Base-by-base conservation (phyloP, 208 protist genomes). In the Angomonas ambiguus region DNA sequence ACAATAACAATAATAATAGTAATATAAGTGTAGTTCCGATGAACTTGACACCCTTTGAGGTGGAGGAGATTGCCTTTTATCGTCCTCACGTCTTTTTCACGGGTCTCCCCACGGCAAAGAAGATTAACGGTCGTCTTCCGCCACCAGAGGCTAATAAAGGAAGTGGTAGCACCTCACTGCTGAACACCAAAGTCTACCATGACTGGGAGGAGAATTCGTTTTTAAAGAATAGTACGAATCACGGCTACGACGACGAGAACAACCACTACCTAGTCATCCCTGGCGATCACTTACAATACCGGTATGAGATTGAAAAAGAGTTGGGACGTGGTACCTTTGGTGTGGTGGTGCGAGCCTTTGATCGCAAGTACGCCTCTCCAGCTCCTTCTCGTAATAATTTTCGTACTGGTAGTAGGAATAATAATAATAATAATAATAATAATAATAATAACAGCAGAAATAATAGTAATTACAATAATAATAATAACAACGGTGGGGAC, bases 161-260 rank as follows among this genome's bases (percentile, higher is more conserved):
- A n/a, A n/a, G n/a, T n/a, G n/a, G n/a, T n/a, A n/a, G n/a, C n/a
- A n/a, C n/a, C n/a, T n/a, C 16, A 8, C 11, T 45, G 38, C 16
- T 45, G 38, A 45, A 45, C 16, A 45, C 38, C 8, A 45, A 45
- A 45, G 38, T 45, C 38, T 45, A 45, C 16, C 38, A 45, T n/a
- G 38, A 45, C 38, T 8, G 11, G 8, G 38, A 45, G 11, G 49
- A 56, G 6, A 8, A 30, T 56, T 8, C n/a, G n/a, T 16, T 16
- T 24, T 56, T 56, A 16, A 6, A 16, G 10, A 56, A 11, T 33
- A 45, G 35, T 30, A 61, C 65, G 51, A 97, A 97, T 68, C 66
- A 85, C 65, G 94, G 95, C n/a, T 98, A 88, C 69, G 97, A 99
- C 74, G 96, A 98, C 64, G 90, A 98, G 4, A 69, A 85, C 16